phyloP scores from a whole-genome alignment of 78 protist species.

The Dictyostelium capitatum region DNA sequence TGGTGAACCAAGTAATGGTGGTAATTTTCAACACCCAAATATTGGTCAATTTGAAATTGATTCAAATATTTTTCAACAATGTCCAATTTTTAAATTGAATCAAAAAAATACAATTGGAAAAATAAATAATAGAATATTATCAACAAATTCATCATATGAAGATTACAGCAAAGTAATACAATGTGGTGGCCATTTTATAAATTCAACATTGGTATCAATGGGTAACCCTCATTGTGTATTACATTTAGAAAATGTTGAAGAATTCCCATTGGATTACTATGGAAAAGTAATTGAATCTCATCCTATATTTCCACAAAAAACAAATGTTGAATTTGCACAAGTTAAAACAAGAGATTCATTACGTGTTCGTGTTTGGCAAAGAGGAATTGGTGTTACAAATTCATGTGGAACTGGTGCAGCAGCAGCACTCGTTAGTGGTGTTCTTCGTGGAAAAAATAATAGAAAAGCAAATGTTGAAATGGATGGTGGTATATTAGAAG shows the following conservation, averaged over 20 bases:
- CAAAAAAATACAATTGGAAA: neutral
- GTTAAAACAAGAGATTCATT: constrained; percentile 47
- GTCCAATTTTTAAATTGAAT: constrained; percentile 21
- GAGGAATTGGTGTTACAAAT: constrained; percentile 86
- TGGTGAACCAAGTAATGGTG: neutral
- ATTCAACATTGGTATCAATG: constrained; percentile 80
- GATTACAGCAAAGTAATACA: constrained; percentile 37
- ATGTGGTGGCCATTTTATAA: constrained; percentile 29
- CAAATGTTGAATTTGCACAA: constrained; percentile 83
- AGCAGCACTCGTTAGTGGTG: constrained; percentile 82
- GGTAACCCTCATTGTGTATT: constrained; percentile 87
- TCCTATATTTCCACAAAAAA: constrained; percentile 72
- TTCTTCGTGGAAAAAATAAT: constrained; percentile 31
- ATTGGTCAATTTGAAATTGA: constrained; percentile 12
- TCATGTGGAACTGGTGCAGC: constrained; percentile 90
- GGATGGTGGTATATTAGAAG: constrained; percentile 83
- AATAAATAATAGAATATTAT: neutral
- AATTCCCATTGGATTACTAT: constrained; percentile 43
- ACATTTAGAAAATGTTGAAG: constrained; percentile 78
- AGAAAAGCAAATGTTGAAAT: constrained; percentile 47
- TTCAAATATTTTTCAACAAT: constrained; percentile 20
- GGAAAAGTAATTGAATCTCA: constrained; percentile 80
- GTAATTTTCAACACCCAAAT: constrained; percentile 6
- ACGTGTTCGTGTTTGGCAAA: constrained; percentile 83
- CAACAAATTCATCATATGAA: constrained; percentile 5